A percentile compares a stretch with the other conserved stretches of the same genome.
Evolutionary conservation across 164 flowering plant genomes (phyloP).

Genomic region (Magnolia officinalis): DNA sequence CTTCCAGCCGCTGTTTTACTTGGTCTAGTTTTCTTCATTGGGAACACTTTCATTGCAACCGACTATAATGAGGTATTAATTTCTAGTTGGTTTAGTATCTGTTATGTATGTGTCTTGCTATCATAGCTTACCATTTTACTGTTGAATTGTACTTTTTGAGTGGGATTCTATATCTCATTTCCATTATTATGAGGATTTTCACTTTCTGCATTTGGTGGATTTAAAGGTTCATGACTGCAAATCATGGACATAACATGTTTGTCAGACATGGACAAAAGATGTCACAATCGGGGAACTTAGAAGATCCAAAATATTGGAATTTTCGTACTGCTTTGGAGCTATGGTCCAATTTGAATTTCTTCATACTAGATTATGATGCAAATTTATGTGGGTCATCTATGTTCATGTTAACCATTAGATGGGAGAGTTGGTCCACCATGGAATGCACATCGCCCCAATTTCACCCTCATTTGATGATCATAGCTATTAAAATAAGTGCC

Average conservation of each 20-base stretch:
- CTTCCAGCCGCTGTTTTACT: constrained; percentile 43
- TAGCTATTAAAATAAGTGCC: no score
- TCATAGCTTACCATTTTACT: not conserved
- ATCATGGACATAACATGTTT: not conserved
- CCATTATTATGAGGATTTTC: not conserved
- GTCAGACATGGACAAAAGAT: no score
- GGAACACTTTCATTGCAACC: constrained; percentile 23
- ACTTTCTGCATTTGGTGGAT: not conserved
- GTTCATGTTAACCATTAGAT: no score
- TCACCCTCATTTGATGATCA: no score
- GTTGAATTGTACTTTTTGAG: not conserved
- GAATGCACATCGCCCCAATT: no score
- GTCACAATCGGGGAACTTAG: not conserved
- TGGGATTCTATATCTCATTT: not conserved
- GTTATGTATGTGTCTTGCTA: not conserved
- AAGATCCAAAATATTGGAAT: not conserved
- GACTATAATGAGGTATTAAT: constrained; percentile 25
- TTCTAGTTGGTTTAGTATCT: not conserved
- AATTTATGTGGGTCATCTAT: no score
- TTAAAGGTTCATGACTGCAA: not conserved
- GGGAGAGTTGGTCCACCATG: no score
- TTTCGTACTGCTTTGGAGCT: no score
- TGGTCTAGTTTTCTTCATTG: constrained; percentile 38
- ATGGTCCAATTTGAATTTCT: no score
- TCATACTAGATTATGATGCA: no score